phyloP scores from a whole-genome alignment of 2,329 filamentous ascomycete species.

The Penicillium sumatraense region DNA sequence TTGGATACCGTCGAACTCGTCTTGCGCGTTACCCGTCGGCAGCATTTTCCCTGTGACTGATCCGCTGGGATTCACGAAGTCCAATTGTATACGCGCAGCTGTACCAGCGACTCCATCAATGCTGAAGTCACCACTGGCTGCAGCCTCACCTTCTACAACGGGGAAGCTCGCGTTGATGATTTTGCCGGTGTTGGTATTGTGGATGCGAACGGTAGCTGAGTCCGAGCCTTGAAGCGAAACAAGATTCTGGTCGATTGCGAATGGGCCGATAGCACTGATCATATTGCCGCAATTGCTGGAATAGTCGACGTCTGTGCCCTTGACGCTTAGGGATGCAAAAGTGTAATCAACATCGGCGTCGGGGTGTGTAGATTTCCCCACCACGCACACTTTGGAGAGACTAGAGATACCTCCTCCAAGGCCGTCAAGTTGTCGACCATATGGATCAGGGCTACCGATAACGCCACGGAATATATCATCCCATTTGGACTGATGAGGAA shows the following conservation, averaged over 20 bases:
- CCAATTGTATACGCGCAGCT: slow-evolving; percentile 61
- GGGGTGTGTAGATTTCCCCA: slow-evolving; percentile 55
- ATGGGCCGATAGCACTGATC: slow-evolving; percentile 69
- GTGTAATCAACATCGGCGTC: slow-evolving; percentile 70
- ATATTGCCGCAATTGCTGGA: slow-evolving; percentile 79
- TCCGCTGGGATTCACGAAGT: slow-evolving; percentile 66
- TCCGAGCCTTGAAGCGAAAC: slow-evolving; percentile 51
- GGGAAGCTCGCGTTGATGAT: too few species aligned
- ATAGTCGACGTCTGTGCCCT: slow-evolving; percentile 64
- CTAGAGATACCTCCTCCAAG: slow-evolving; percentile 72
- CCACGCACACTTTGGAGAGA: slow-evolving; percentile 72
- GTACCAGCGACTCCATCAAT: slow-evolving; percentile 69
- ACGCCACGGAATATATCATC: slow-evolving; percentile 61
- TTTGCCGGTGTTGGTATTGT: too few species aligned
- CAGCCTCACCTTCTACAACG: too few species aligned
- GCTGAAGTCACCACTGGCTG: slow-evolving; percentile 42
- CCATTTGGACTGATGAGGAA: slow-evolving; percentile 57
- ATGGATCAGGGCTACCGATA: slow-evolving; percentile 68
- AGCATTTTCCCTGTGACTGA: slow-evolving; percentile 66
- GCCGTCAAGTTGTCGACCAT: slow-evolving; percentile 73
- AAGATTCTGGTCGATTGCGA: slow-evolving; percentile 62
- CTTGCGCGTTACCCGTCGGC: slow-evolving; percentile 62
- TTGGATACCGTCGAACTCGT: slow-evolving; percentile 55
- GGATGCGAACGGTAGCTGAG: too few species aligned
- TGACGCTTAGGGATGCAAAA: slow-evolving; percentile 71